These are phyloP conservation scores for Beta vulgaris DNA, from an alignment of 148 eudicot species.

Conservation along the genomic window DNA sequence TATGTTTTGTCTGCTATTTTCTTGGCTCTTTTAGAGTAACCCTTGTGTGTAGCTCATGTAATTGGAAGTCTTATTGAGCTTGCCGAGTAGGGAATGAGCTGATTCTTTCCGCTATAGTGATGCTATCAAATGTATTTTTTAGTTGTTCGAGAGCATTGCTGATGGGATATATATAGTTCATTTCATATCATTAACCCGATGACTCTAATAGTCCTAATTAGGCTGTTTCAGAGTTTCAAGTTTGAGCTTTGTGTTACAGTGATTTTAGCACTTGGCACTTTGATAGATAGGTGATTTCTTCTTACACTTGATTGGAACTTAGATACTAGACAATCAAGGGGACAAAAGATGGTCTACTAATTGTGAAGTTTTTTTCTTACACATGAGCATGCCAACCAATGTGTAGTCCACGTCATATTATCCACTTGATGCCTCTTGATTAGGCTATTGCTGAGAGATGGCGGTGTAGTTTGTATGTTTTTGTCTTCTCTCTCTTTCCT, in stretches of 20 bases:
- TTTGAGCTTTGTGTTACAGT: background rate
- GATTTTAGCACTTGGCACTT: background rate
- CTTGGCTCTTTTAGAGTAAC: background rate
- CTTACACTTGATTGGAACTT: background rate
- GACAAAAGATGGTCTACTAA: background rate
- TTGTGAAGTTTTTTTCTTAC: background rate
- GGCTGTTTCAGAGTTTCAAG: too few species aligned
- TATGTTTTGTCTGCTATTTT: background rate
- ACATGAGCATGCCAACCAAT: background rate
- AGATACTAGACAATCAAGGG: background rate
- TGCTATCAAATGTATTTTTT: background rate
- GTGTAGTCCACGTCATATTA: too few species aligned
- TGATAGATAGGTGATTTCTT: background rate
- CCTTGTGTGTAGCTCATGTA: background rate
- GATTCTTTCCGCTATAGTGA: background rate
- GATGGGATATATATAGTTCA: background rate
- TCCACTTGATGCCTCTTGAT: too few species aligned
- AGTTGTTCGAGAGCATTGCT: background rate
- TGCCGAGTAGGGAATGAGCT: background rate
- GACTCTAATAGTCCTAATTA: background rate
- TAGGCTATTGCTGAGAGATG: too few species aligned
- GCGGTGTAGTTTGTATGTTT: background rate
- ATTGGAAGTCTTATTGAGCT: conserved; percentile 4
- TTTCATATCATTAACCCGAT: background rate
- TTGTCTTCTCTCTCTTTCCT: background rate